phyloP scores from a whole-genome alignment of 805 yeast species.

The Starmerella roubikii region DNA sequence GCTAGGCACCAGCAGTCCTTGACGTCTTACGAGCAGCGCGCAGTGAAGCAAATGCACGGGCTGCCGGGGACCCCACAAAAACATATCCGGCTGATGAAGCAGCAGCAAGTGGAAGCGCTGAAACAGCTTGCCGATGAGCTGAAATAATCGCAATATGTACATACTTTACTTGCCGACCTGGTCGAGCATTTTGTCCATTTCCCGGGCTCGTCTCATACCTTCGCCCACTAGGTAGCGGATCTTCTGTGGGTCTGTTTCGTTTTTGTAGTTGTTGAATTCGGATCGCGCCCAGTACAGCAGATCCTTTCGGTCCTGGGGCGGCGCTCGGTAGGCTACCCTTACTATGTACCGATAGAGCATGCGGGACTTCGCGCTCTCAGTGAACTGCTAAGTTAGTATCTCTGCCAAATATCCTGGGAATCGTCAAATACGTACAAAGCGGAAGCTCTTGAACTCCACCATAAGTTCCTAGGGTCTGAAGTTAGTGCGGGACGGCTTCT shows the following conservation, averaged over 20 bases:
- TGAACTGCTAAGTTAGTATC: slow-evolving; percentile 21
- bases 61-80: background rate
- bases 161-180: background rate
- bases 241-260: slow-evolving; percentile 23
- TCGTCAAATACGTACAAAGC: slow-evolving; percentile 15
- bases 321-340: slow-evolving; percentile 23
- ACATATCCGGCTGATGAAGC: slow-evolving; percentile 1
- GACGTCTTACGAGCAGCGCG: background rate
- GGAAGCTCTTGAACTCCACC: slow-evolving; percentile 15
- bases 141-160: background rate
- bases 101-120: slow-evolving; percentile 2
- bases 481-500: too few species aligned
- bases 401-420: background rate
- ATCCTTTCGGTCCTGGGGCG: slow-evolving; percentile 20
- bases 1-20: background rate
- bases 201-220: slow-evolving; percentile 26
- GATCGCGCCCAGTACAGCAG: slow-evolving; percentile 26
- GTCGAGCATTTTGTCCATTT: slow-evolving; percentile 21
- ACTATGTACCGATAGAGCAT: slow-evolving; percentile 26
- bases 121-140: background rate
- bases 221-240: slow-evolving; percentile 25
- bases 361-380: slow-evolving; percentile 26
- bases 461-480: too few species aligned
- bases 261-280: slow-evolving; percentile 23
- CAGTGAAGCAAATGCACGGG: background rate